A percentile compares a stretch with the other conserved stretches of the same genome.
Conservation (phyloP, 208 protist species). For the Leptomonas pyrrhocoris region DNA sequence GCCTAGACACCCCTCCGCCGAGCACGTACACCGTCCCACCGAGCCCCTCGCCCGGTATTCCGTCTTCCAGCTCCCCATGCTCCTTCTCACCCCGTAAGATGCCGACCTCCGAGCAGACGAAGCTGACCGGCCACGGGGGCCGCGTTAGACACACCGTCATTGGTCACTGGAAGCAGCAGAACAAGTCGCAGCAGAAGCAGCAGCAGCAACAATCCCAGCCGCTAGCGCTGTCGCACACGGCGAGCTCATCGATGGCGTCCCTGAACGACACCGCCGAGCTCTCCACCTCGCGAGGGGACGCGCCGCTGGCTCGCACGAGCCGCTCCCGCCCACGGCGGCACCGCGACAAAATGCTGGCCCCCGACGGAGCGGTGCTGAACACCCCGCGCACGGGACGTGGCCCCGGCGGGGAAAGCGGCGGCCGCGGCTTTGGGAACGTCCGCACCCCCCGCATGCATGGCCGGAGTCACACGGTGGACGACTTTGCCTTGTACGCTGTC, state of each 20-base stretch:
- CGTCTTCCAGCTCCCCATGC: not conserved
- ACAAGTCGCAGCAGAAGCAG: not conserved
- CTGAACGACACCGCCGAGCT: not conserved
- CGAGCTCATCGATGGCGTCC: not conserved
- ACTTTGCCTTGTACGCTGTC: slow-evolving; percentile 6
- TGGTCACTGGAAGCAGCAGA: slow-evolving; percentile 21
- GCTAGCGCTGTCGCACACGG: not conserved
- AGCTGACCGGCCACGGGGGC: not conserved
- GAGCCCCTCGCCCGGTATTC: not conserved
- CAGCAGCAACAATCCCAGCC: not conserved
- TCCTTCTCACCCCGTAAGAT: slow-evolving; percentile 1
- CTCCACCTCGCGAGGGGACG: not conserved
- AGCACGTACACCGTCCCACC: not conserved
- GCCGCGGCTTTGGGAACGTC: not conserved
- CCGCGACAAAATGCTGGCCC: slow-evolving; percentile 28
- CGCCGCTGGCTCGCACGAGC: slow-evolving; percentile 1
- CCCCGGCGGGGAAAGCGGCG: not conserved
- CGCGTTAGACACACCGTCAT: slow-evolving; percentile 2
- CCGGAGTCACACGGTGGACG: slow-evolving; percentile 21
- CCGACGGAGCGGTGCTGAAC: slow-evolving; percentile 3
- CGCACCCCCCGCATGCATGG: not conserved
- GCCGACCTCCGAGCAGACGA: not conserved
- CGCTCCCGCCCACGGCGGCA: slow-evolving; percentile 11
- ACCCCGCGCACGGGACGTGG: not conserved
- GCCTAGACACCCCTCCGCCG: not conserved